These are phyloP conservation scores for Speleostelium caveatum DNA, from an alignment of 78 protist species.

Conservation along the genomic window DNA sequence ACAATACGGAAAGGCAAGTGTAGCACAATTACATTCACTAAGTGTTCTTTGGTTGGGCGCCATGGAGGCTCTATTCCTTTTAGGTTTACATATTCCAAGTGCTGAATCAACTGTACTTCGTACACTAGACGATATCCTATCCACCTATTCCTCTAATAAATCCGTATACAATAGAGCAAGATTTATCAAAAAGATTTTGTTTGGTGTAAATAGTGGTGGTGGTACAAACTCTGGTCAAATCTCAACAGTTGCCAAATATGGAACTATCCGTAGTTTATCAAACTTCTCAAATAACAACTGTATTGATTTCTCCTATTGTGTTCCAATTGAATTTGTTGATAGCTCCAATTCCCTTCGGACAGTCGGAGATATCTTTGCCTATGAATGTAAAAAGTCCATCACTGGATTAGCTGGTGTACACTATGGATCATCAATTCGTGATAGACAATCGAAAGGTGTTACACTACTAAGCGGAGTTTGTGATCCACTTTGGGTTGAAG, in stretches of 20 bases:
- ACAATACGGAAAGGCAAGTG: conserved; percentile 12
- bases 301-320: conserved; percentile 55
- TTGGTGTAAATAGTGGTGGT: background rate
- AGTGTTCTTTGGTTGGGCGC: conserved; percentile 59
- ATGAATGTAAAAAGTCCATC: conserved; percentile 71
- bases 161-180: conserved; percentile 39
- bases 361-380: conserved; percentile 49
- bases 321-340: conserved; percentile 44
- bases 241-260: conserved; percentile 24
- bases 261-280: conserved; percentile 1
- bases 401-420: conserved; percentile 65
- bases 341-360: conserved; percentile 8
- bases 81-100: conserved; percentile 32
- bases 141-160: conserved; percentile 40
- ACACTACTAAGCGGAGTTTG: conserved; percentile 23
- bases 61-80: conserved; percentile 28
- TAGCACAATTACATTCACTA: background rate
- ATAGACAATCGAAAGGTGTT: conserved; percentile 23
- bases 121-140: conserved; percentile 45
- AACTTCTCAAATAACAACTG: background rate
- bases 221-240: background rate
- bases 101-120: conserved; percentile 36
- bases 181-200: conserved; percentile 34
- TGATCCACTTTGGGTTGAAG: conserved; percentile 71
- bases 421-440: conserved; percentile 74